Percentiles rank a stretch among this genome's conserved stretches.
phyloP scores from a whole-genome alignment of 257 asterid genomes.

The Solanum phureja region DNA sequence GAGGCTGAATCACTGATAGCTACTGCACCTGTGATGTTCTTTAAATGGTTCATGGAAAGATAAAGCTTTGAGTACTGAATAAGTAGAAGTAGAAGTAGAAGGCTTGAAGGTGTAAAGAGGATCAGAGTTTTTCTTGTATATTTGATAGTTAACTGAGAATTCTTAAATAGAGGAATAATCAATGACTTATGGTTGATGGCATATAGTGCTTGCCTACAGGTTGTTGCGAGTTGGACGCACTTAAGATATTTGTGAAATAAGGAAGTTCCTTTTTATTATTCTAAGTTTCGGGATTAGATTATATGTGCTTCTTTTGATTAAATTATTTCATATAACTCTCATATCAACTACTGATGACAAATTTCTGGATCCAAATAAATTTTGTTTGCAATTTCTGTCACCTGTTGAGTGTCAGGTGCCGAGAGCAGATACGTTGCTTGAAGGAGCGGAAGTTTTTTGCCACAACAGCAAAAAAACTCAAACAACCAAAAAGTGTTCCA shows the following conservation, averaged over 20 bases:
- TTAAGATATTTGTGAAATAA: background rate
- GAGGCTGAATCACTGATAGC: background rate
- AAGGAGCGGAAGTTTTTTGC: constrained; percentile 33
- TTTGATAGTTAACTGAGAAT: background rate
- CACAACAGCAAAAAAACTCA: constrained; percentile 35
- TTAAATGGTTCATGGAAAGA: background rate
- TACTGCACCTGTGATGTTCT: background rate
- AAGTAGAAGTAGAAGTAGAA: background rate
- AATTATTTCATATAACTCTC: background rate
- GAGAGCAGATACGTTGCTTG: constrained; percentile 28
- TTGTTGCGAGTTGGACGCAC: background rate
- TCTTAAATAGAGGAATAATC: background rate
- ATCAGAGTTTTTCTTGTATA: background rate
- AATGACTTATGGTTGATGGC: background rate
- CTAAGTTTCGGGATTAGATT: background rate
- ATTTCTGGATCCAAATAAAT: background rate
- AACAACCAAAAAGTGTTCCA: constrained; percentile 21
- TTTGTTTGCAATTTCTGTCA: background rate
- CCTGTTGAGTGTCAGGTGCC: constrained; percentile 16
- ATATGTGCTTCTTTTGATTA: background rate
- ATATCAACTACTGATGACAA: background rate
- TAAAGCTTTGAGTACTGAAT: background rate
- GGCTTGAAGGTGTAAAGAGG: background rate
- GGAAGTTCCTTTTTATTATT: background rate
- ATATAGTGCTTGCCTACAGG: background rate